Evolutionary conservation across 768 basidiomycete genomes (phyloP).

Genomic region (Boletellus sp.): DNA sequence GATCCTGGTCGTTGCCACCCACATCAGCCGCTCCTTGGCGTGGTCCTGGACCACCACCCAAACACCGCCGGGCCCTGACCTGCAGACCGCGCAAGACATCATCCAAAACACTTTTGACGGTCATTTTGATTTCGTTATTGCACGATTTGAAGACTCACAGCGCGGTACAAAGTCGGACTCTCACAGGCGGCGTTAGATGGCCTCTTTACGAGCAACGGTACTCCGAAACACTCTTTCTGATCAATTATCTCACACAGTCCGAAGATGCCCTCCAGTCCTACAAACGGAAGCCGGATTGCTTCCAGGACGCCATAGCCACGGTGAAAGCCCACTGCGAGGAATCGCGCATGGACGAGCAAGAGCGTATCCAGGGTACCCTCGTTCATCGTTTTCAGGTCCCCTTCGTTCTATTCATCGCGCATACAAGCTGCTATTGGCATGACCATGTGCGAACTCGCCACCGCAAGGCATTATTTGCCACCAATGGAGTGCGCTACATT

Average conservation of each 20-base stretch:
- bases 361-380: constrained; percentile 53
- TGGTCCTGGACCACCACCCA: constrained; percentile 30
- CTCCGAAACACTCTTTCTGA: constrained; percentile 3
- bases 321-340: constrained; percentile 52
- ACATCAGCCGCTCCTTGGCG: constrained; percentile 14
- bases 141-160: constrained; percentile 9
- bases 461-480: constrained; percentile 61
- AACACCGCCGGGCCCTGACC: constrained; percentile 16
- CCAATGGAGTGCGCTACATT: constrained; percentile 58
- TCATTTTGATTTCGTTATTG: constrained; percentile 11
- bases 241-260: constrained; percentile 8
- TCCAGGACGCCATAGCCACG: constrained; percentile 47
- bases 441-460: constrained; percentile 78
- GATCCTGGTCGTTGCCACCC: constrained; percentile 13
- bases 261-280: constrained; percentile 43
- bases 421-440: constrained; percentile 67
- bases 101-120: constrained; percentile 22
- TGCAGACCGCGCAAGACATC: background rate
- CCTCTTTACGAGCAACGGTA: constrained; percentile 16
- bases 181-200: constrained; percentile 19
- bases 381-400: background rate
- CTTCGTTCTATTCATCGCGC: constrained; percentile 12
- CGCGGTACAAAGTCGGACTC: constrained; percentile 14
- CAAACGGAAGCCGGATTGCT: constrained; percentile 56
- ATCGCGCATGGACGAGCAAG: constrained; percentile 56